These are phyloP conservation scores for Moringa oleifera DNA, from an alignment of 345 rosid genomes.

Conservation along the genomic window DNA sequence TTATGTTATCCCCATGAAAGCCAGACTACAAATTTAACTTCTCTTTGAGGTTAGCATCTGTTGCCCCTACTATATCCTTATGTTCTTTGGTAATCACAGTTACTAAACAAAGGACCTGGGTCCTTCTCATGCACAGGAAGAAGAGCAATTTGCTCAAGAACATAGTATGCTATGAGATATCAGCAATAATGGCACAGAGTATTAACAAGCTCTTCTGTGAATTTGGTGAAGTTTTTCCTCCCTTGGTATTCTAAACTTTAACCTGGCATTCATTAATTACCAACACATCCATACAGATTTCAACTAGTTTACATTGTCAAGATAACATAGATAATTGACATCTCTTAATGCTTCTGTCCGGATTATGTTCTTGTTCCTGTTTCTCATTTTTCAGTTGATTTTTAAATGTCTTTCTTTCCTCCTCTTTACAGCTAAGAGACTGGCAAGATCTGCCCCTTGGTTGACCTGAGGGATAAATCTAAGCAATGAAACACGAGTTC, in stretches of 20 bases:
- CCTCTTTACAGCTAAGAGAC: slow-evolving; percentile 42
- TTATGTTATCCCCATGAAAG: background rate
- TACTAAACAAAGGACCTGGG: background rate
- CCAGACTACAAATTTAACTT: background rate
- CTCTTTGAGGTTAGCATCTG: background rate
- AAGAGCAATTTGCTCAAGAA: slow-evolving; percentile 55
- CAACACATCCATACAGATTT: too few species aligned
- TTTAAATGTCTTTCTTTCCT: background rate
- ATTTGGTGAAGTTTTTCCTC: slow-evolving; percentile 38
- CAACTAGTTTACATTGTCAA: too few species aligned
- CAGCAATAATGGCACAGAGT: slow-evolving; percentile 61
- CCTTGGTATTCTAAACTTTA: too few species aligned
- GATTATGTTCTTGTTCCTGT: background rate
- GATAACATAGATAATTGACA: too few species aligned
- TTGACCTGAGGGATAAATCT: slow-evolving; percentile 39
- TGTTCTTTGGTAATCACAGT: slow-evolving; percentile 5
- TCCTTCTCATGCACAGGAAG: slow-evolving; percentile 38
- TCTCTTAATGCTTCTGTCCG: background rate
- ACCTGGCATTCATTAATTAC: too few species aligned
- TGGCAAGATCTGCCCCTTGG: slow-evolving; percentile 35
- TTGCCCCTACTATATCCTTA: background rate
- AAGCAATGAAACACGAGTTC: slow-evolving; percentile 23
- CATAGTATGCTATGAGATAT: slow-evolving; percentile 57
- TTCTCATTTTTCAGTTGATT: background rate
- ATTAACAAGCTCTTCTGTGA: slow-evolving; percentile 68